Conservation (phyloP, 768 basidiomycete species). For the Infundibulicybe gibba region DNA sequence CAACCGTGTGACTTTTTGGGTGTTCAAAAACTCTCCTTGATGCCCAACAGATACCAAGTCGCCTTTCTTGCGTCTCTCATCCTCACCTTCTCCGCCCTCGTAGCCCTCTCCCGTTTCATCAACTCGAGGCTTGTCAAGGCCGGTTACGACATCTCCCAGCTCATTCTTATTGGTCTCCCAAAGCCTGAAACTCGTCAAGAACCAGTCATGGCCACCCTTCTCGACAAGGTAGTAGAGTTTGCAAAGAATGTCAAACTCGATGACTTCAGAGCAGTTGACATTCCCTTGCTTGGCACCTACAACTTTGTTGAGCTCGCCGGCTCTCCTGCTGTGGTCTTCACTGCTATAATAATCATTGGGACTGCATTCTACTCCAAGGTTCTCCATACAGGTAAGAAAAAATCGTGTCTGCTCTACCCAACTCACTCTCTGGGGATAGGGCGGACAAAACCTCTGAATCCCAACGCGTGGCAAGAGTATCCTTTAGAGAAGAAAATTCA, state of each 20-base stretch:
- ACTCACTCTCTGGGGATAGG: conserved; percentile 33
- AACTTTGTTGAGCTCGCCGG: conserved; percentile 33
- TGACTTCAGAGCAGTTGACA: conserved; percentile 26
- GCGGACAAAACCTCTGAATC: conserved; percentile 64
- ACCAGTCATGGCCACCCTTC: conserved; percentile 7
- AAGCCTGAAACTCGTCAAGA: conserved; percentile 9
- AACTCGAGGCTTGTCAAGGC: conserved; percentile 40
- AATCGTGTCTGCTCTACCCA: conserved; percentile 4
- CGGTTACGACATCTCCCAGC: conserved; percentile 52
- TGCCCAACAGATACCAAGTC: conserved; percentile 56
- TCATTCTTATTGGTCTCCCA: conserved; percentile 63
- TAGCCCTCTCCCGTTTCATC: conserved; percentile 38
- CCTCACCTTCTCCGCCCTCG: conserved; percentile 42
- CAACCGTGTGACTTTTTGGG: too few relatives aligned
- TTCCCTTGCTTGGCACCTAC: conserved; percentile 31
- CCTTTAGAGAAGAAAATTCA: conserved; percentile 75
- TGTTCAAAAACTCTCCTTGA: conserved; percentile 15
- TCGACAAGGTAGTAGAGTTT: conserved; percentile 12
- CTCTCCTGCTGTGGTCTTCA: conserved; percentile 48
- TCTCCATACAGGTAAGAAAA: conserved; percentile 34
- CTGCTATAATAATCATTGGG: conserved; percentile 44
- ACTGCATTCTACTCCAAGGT: conserved; percentile 54
- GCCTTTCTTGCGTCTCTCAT: conserved; percentile 54
- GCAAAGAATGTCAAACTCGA: conserved; percentile 20
- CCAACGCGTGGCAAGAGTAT: conserved; percentile 79